Conservation (phyloP, 169 alveolate genomes). For the Plasmodium gallinaceum region DNA sequence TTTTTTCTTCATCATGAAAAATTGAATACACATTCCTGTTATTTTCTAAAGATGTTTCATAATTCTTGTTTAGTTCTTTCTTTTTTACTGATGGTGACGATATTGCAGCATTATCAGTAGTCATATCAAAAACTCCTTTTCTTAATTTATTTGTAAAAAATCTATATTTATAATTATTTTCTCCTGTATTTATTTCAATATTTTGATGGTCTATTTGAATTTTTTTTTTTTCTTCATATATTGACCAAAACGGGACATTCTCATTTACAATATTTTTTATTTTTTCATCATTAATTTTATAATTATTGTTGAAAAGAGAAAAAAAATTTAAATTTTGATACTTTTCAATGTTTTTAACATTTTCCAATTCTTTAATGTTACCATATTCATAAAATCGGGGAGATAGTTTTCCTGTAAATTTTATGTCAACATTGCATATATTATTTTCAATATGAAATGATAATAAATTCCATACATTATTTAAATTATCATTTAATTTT, state of each 20-base stretch:
- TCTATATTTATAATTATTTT: conserved; percentile 20
- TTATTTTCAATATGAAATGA: conserved; percentile 58
- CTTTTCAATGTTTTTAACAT: conserved; percentile 19
- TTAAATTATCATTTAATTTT: not conserved
- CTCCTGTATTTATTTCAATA: not conserved
- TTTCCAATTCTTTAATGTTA: conserved; percentile 13
- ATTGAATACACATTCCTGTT: not conserved
- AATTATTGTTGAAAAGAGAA: conserved; percentile 39
- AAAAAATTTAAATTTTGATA: conserved; percentile 38
- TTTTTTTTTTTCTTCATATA: conserved; percentile 72
- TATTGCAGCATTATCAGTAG: not conserved
- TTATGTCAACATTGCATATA: conserved; percentile 66
- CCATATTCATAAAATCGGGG: conserved; percentile 70
- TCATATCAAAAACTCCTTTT: not conserved
- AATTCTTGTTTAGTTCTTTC: not conserved
- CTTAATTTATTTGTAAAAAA: not conserved
- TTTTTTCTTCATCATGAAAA: not conserved
- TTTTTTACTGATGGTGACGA: not conserved
- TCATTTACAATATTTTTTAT: conserved; percentile 47
- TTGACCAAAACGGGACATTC: conserved; percentile 67
- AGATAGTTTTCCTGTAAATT: conserved; percentile 71
- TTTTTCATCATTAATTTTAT: conserved; percentile 26
- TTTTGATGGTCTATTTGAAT: conserved; percentile 20
- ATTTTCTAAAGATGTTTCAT: not conserved
- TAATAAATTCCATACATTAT: conserved; percentile 56